A percentile compares a stretch with the other conserved stretches of the same genome.
Conservation (phyloP, 140 eudicot species). For the Stevia rebaudiana region DNA sequence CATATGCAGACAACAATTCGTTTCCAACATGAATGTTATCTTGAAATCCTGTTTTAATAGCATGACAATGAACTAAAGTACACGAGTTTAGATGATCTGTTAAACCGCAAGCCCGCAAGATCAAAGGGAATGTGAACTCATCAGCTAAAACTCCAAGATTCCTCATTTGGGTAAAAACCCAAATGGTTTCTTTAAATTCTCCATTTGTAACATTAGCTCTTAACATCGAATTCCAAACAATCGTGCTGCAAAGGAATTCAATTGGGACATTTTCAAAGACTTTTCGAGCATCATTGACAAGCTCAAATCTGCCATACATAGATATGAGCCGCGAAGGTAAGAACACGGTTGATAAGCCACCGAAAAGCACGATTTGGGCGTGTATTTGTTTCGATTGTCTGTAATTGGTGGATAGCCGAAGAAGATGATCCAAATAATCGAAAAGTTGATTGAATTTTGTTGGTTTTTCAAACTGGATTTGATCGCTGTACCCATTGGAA, state of each 20-base stretch:
- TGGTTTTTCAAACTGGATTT: slow-evolving; percentile 1
- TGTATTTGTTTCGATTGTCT: slow-evolving; percentile 46
- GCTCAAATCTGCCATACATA: slow-evolving; percentile 31
- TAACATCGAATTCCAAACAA: slow-evolving; percentile 64
- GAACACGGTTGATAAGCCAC: slow-evolving; percentile 27
- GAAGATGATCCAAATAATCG: slow-evolving; percentile 43
- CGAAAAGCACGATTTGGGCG: slow-evolving; percentile 32
- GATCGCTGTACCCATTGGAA: background rate
- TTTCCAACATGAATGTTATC: slow-evolving; percentile 47
- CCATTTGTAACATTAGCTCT: slow-evolving; percentile 42
- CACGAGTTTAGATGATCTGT: slow-evolving; percentile 33
- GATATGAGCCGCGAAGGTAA: slow-evolving; percentile 49
- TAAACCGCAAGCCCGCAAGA: slow-evolving; percentile 49
- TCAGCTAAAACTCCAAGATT: slow-evolving; percentile 34
- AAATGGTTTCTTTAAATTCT: slow-evolving; percentile 25
- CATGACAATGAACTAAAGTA: slow-evolving; percentile 47
- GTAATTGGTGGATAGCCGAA: slow-evolving; percentile 30
- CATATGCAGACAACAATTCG: slow-evolving; percentile 57
- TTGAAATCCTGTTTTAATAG: slow-evolving; percentile 34
- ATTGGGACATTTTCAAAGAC: slow-evolving; percentile 39
- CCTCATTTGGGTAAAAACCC: slow-evolving; percentile 44
- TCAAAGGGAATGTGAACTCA: slow-evolving; percentile 61
- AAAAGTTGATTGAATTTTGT: slow-evolving; percentile 5
- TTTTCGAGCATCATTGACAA: slow-evolving; percentile 41
- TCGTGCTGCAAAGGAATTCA: slow-evolving; percentile 20